Evolutionary conservation across 306 rosid genomes (phyloP).

Genomic region (Cucumis cinereus): DNA sequence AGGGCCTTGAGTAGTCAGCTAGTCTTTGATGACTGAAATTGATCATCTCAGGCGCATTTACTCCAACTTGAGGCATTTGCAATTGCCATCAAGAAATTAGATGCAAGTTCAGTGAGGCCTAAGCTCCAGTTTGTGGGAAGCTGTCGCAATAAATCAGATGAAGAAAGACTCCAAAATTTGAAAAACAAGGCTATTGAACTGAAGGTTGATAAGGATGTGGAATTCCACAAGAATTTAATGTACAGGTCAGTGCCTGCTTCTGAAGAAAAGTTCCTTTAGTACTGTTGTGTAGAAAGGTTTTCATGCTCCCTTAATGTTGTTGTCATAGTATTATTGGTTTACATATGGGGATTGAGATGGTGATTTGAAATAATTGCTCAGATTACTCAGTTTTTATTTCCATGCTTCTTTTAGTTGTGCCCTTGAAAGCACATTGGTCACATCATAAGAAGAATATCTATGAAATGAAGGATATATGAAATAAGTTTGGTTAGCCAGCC

Average conservation of each 20-base stretch:
- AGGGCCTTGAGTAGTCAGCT: slow-evolving; percentile 20
- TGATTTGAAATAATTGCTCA: neutral
- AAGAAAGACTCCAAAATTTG: slow-evolving; percentile 64
- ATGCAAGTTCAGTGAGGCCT: slow-evolving; percentile 42
- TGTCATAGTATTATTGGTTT: neutral
- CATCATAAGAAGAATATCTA: neutral
- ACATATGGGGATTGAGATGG: neutral
- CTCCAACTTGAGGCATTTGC: slow-evolving; percentile 96
- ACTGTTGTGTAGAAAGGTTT: neutral
- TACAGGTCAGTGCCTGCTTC: slow-evolving; percentile 46
- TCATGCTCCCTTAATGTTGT: neutral
- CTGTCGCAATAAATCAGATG: slow-evolving; percentile 76
- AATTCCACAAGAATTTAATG: slow-evolving; percentile 61
- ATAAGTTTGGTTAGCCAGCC: neutral
- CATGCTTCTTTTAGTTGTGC: neutral
- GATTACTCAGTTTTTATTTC: neutral
- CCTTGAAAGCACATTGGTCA: neutral
- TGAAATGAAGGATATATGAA: neutral
- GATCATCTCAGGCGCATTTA: slow-evolving; percentile 54
- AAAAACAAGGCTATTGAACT: slow-evolving; percentile 54
- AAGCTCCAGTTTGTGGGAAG: slow-evolving; percentile 89
- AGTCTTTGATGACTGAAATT: slow-evolving; percentile 20
- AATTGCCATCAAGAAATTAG: slow-evolving; percentile 49
- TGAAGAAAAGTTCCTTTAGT: neutral
- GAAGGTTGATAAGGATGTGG: slow-evolving; percentile 54